These are phyloP conservation scores for Centaurea solstitialis DNA, from an alignment of 129 eudicot genomes.

Conservation along the genomic window DNA sequence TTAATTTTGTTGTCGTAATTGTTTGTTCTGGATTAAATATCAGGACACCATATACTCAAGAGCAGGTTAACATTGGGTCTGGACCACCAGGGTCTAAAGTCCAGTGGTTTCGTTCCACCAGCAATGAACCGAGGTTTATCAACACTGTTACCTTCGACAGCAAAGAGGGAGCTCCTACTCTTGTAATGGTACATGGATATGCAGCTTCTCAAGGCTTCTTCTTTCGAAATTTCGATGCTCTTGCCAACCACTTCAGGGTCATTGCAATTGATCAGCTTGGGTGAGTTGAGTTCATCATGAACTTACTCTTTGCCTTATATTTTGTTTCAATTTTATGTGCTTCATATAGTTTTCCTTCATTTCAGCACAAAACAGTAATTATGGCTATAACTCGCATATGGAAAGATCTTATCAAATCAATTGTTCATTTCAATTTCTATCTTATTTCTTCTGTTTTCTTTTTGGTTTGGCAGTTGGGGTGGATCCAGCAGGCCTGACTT, in stretches of 20 bases:
- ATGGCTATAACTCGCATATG: background rate
- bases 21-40: slow-evolving; percentile 16
- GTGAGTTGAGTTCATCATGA: slow-evolving; percentile 33
- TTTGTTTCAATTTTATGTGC: background rate
- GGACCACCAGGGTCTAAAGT: slow-evolving; percentile 89
- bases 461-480: slow-evolving; percentile 77
- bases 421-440: background rate
- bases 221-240: slow-evolving; percentile 91
- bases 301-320: background rate
- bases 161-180: slow-evolving; percentile 82
- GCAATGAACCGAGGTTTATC: slow-evolving; percentile 78
- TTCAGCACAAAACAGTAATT: background rate
- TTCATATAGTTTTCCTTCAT: background rate
- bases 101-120: slow-evolving; percentile 85
- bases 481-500: slow-evolving; percentile 99
- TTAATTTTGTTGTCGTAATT: slow-evolving; percentile 1
- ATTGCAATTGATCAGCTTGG: slow-evolving; percentile 97
- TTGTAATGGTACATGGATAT: slow-evolving; percentile 95
- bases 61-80: slow-evolving; percentile 78
- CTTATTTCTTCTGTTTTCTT: slow-evolving; percentile 6
- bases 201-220: slow-evolving; percentile 98
- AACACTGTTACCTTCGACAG: slow-evolving; percentile 83
- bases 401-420: background rate
- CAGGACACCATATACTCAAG: slow-evolving; percentile 78
- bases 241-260: slow-evolving; percentile 77